Base-by-base conservation (phyloP, 164 flowering plant genomes). In the Vitis rotundifolia region DNA sequence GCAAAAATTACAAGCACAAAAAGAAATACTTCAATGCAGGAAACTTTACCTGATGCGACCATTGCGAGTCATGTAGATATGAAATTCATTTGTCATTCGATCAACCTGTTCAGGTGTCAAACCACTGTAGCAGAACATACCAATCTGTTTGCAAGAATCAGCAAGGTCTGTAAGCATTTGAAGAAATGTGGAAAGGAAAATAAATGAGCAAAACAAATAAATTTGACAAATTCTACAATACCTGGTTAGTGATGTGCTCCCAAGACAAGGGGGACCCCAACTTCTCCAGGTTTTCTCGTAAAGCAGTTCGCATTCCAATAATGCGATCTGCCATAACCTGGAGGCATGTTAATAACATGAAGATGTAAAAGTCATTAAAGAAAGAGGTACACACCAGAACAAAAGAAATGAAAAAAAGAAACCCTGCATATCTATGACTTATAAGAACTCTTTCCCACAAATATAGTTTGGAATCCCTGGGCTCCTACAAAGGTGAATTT, bases 281-380 rank as follows among this genome's bases (percentile, higher is more conserved):
- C 56, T 85, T 87, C 73, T 95, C 96, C 58, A 95, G 89, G 75
- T 89, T 91, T 73, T 84, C 94, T 29, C 86, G 75, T 18, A 94
- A 78, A 52, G 93, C 80, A 67, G 89, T 83, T 74, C 98, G 82
- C 96, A 92, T 92, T 54, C 93, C 97, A 56, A 92, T 92, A 55
- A 94, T 94, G 49, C 99, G 90, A 71, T 92, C 98, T 22, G 97
- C 98, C 99, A 94, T 94, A 47, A 76, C 91, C 99, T 94, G 83
- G 4, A 56, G 3, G 64, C 11, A 52, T 53, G 31, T 5, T 18
- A 54, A 18, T n/a, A 13, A 2, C 28, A 55, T 14, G 49, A 10
- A 59, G 16, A 55, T 60, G 29, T 6, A 52, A 5, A 15, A 65
- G 15, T 57, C 49, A 15, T 1, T 16, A 31, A 49, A 9, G 31